A percentile compares a stretch with the other conserved stretches of the same genome.
Conservation (phyloP, 192 early-diverging fungal genomes). For the Backusella liffmaniae region DNA sequence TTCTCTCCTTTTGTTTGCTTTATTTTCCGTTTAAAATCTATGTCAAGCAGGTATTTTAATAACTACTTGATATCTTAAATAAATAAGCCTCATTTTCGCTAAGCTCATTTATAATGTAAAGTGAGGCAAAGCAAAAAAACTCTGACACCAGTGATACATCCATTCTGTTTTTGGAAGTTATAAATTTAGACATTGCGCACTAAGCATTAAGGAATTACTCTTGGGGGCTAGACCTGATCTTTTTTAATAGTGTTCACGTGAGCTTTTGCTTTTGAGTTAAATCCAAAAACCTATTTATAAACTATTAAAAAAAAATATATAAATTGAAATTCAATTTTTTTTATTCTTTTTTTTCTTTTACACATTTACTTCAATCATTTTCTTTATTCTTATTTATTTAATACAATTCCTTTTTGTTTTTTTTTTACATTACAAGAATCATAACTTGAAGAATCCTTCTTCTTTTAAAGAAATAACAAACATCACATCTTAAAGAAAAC, state of each 20-base stretch:
- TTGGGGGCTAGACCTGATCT: neutral
- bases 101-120: neutral
- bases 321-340: neutral
- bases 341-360: neutral
- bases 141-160: slow-evolving; percentile 2
- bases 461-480: neutral
- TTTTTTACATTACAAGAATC: neutral
- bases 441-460: neutral
- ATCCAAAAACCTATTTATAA: neutral
- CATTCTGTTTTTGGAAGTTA: neutral
- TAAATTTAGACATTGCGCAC: slow-evolving; percentile 3
- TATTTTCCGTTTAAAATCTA: neutral
- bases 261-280: neutral
- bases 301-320: neutral
- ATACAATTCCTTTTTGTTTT: slow-evolving; percentile 1
- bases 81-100: neutral
- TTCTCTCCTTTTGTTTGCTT: neutral
- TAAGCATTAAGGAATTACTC: neutral
- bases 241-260: neutral
- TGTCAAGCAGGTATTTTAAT: neutral
- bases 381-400: neutral
- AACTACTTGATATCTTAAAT: neutral
- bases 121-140: neutral
- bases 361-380: neutral
- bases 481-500: neutral